A percentile compares a stretch with the other conserved stretches of the same genome.
Conservation (phyloP, 192 early-diverging fungal species). For the Backusella luteola region DNA sequence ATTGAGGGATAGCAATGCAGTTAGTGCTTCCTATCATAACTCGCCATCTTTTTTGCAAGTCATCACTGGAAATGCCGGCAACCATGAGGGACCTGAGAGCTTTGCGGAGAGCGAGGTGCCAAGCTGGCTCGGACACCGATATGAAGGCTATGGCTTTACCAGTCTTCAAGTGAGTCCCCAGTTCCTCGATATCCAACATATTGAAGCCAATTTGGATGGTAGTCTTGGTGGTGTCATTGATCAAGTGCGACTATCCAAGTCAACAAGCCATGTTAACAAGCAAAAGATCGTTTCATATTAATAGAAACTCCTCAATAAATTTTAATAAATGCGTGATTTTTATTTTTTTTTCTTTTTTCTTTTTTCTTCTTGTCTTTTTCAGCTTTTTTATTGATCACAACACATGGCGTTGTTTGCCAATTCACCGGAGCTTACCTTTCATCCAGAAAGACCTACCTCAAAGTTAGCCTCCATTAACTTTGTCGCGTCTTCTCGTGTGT, state of each 20-base stretch:
- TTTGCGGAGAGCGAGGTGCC: background rate
- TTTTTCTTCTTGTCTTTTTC: background rate
- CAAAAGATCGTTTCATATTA: constrained; percentile 7
- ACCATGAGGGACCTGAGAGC: constrained; percentile 16
- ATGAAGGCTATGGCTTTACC: constrained; percentile 21
- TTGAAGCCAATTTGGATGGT: constrained; percentile 14
- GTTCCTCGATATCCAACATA: constrained; percentile 19
- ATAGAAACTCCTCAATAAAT: background rate
- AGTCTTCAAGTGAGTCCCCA: background rate
- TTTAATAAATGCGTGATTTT: background rate
- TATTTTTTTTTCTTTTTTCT: background rate
- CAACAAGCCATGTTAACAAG: constrained; percentile 11
- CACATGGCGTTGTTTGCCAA: constrained; percentile 33
- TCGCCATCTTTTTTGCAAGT: constrained; percentile 21
- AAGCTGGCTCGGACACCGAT: constrained; percentile 16
- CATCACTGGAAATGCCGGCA: constrained; percentile 22
- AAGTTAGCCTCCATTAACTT: constrained; percentile 23
- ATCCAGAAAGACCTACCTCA: background rate
- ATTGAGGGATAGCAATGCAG: background rate
- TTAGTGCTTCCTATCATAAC: constrained; percentile 20
- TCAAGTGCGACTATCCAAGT: constrained; percentile 24
- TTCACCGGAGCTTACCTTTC: constrained; percentile 8
- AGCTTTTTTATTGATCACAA: background rate
- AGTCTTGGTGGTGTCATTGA: constrained; percentile 3
- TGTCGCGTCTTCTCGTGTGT: constrained; percentile 27